Conservation (phyloP, 1,284 basidiomycete genomes). For the Gymnopus androsaceus region DNA sequence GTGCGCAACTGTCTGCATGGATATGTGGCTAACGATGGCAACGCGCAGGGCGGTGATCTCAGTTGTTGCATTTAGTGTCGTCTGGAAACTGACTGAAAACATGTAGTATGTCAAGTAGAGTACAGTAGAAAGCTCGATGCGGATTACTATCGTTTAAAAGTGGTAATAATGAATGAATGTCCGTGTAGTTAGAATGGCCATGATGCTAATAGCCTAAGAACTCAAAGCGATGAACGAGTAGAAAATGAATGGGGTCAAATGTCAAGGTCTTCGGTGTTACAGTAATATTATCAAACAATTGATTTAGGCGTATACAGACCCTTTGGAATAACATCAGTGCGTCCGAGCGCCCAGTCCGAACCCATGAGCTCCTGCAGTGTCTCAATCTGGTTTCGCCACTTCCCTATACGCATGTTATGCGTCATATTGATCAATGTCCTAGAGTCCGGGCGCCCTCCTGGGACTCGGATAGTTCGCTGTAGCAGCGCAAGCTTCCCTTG, state of each 20-base stretch:
- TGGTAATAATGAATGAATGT: too few relatives aligned
- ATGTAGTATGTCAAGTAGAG: too few relatives aligned
- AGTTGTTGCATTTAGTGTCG: too few relatives aligned
- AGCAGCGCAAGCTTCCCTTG: slow-evolving; percentile 9
- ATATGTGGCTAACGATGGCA: too few relatives aligned
- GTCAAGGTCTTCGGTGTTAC: background rate
- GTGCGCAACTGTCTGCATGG: too few relatives aligned
- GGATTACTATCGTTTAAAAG: too few relatives aligned
- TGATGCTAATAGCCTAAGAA: too few relatives aligned
- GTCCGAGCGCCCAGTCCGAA: slow-evolving; percentile 14
- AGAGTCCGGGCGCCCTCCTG: background rate
- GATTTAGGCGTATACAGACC: slow-evolving; percentile 5
- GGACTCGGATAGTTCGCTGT: background rate
- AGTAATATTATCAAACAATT: background rate
- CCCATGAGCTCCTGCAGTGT: slow-evolving; percentile 5
- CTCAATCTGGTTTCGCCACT: slow-evolving; percentile 12
- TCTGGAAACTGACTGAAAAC: too few relatives aligned
- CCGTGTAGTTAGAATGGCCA: too few relatives aligned
- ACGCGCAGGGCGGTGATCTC: too few relatives aligned
- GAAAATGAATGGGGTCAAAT: background rate
- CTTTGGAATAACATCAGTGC: slow-evolving; percentile 11
- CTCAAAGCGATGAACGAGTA: too few relatives aligned
- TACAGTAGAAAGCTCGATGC: too few relatives aligned
- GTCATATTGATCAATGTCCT: slow-evolving; percentile 16
- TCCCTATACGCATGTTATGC: slow-evolving; percentile 12